Percentiles rank a stretch among this genome's conserved stretches.
Conservation (phyloP, 768 basidiomycete species). For the Floccularia luteovirens region DNA sequence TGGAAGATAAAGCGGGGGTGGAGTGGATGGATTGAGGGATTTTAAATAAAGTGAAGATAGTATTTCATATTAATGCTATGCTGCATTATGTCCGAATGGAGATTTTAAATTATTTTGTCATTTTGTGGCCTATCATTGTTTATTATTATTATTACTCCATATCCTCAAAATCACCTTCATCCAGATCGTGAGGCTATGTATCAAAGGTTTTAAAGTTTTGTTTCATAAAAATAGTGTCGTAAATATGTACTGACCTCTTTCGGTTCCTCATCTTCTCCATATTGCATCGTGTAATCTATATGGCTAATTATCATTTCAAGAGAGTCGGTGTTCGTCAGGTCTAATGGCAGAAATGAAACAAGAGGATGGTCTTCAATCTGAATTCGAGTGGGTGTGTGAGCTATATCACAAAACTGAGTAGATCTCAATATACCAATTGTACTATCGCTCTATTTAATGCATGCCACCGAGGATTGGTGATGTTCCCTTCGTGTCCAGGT, state of each 20-base stretch:
- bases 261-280: slow-evolving; percentile 97
- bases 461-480: slow-evolving; percentile 77
- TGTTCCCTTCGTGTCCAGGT: slow-evolving; percentile 47
- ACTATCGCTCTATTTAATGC: slow-evolving; percentile 93
- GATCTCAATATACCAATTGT: slow-evolving; percentile 62
- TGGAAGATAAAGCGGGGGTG: background rate
- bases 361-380: slow-evolving; percentile 99
- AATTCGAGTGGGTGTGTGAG: slow-evolving; percentile 2
- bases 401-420: slow-evolving; percentile 1
- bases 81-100: too few relatives aligned
- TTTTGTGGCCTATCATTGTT: too few relatives aligned
- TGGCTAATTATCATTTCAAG: slow-evolving; percentile 89
- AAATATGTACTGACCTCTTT: slow-evolving; percentile 57
- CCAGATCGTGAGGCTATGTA: slow-evolving; percentile 80
- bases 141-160: too few relatives aligned
- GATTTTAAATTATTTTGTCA: too few relatives aligned
- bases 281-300: slow-evolving; percentile 98
- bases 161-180: slow-evolving; percentile 85
- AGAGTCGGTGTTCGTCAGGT: slow-evolving; percentile 85
- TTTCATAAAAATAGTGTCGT: slow-evolving; percentile 2
- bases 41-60: background rate
- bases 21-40: background rate
- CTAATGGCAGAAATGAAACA: slow-evolving; percentile 93
- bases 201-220: slow-evolving; percentile 7
- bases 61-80: too few relatives aligned